Percentiles rank a stretch among this genome's conserved stretches.
Evolutionary conservation across 805 yeast species (phyloP).

Genomic region (Candida sakaeoensis): DNA sequence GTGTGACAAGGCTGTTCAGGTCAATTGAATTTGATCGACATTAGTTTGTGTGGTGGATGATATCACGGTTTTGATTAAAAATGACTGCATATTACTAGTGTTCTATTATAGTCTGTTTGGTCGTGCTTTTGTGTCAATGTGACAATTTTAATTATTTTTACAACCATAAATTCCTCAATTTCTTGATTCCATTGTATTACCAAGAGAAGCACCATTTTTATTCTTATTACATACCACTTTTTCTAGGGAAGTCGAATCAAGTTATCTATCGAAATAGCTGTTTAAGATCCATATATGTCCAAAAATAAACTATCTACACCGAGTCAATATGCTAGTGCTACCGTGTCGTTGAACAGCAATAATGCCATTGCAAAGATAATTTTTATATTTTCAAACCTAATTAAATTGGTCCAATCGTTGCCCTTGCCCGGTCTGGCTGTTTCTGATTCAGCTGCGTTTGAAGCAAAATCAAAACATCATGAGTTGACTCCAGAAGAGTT

Average conservation of each 20-base stretch:
- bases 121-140: background rate
- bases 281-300: slow-evolving; percentile 20
- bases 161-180: background rate
- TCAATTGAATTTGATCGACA: background rate
- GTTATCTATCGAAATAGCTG: background rate
- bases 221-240: no score
- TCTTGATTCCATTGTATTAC: no score
- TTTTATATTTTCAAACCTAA: slow-evolving; percentile 28
- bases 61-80: background rate
- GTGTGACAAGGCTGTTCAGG: background rate
- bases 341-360: slow-evolving; percentile 17
- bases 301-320: slow-evolving; percentile 21
- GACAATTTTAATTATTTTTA: background rate
- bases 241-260: background rate
- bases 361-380: slow-evolving; percentile 26
- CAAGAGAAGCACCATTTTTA: no score
- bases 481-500: slow-evolving; percentile 37
- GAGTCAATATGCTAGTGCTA: slow-evolving; percentile 28
- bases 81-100: background rate
- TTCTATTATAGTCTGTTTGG: no score
- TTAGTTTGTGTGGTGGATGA: no score
- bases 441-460: slow-evolving; percentile 9
- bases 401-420: slow-evolving; percentile 32
- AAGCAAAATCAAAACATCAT: slow-evolving; percentile 10
- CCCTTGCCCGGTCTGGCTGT: slow-evolving; percentile 19